Percentiles rank a stretch among this genome's conserved stretches.
phyloP scores from a whole-genome alignment of 306 rosid species.

The Heteromeles arbutifolia region DNA sequence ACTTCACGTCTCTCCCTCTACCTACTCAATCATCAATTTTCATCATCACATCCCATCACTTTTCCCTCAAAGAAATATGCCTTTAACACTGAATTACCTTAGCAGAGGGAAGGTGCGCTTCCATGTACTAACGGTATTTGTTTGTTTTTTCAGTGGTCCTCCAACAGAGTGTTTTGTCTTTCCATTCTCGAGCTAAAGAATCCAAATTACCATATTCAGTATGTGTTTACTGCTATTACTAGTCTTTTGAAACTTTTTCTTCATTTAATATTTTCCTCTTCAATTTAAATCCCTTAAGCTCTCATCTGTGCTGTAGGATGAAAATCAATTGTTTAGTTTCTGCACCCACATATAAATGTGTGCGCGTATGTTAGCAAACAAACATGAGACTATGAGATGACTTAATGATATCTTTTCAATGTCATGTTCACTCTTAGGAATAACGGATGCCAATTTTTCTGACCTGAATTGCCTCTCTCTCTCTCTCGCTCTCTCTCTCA shows the following conservation, averaged over 20 bases:
- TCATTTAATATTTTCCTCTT: background rate
- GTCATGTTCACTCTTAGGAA: background rate
- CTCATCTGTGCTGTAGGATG: background rate
- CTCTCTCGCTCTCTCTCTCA: background rate
- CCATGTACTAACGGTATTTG: conserved; percentile 24
- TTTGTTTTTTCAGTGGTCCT: conserved; percentile 72
- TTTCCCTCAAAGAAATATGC: background rate
- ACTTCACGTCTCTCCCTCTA: no score
- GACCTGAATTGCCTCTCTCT: background rate
- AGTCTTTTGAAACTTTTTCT: conserved; percentile 1
- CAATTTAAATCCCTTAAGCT: background rate
- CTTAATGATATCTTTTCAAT: background rate
- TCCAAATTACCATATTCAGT: conserved; percentile 57
- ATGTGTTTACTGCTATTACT: conserved; percentile 9
- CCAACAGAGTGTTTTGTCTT: conserved; percentile 89
- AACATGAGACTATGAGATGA: background rate
- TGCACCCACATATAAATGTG: background rate
- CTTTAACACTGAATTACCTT: conserved; percentile 13
- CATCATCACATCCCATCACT: no score
- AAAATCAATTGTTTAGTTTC: background rate
- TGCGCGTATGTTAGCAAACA: background rate
- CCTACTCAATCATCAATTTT: no score
- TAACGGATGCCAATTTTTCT: background rate
- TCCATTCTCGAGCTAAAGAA: conserved; percentile 82
- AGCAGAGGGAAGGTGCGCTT: background rate